These are phyloP conservation scores for Osmozyma mogii DNA, from an alignment of 805 yeast genomes.

Conservation along the genomic window DNA sequence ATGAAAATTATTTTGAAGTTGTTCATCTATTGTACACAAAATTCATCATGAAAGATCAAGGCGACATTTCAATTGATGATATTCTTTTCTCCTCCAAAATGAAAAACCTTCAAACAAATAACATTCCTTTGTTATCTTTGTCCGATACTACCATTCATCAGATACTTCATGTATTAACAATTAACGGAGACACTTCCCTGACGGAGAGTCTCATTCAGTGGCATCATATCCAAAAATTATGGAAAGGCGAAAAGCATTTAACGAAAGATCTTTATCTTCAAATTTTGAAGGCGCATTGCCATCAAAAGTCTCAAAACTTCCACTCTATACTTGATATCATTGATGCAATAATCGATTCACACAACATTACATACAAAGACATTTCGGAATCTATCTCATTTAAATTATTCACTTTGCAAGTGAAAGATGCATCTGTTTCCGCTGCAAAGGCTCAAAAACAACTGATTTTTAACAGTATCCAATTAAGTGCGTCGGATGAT, in stretches of 20 bases:
- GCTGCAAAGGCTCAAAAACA: too few relatives aligned
- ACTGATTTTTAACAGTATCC: conserved; percentile 7
- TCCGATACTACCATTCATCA: conserved; percentile 17
- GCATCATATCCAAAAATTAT: conserved; percentile 24
- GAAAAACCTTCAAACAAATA: conserved; percentile 1
- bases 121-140: conserved; percentile 12
- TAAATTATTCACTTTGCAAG: conserved; percentile 5
- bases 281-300: conserved; percentile 30
- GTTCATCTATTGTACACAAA: conserved; percentile 21
- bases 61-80: conserved; percentile 17
- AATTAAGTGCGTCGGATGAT: conserved; percentile 8
- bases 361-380: conserved; percentile 17
- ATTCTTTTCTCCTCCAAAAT: conserved; percentile 11
- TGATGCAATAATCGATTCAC: conserved; percentile 7
- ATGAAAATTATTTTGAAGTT: conserved; percentile 18
- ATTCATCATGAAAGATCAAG: conserved; percentile 22
- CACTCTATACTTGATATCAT: conserved; percentile 25
- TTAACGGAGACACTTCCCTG: conserved; percentile 31
- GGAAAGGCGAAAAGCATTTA: conserved; percentile 26
- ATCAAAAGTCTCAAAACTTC: conserved; percentile 5
- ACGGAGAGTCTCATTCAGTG: conserved; percentile 28
- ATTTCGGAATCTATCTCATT: conserved; percentile 22
- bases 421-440: too few relatives aligned
- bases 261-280: conserved; percentile 25
- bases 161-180: conserved; percentile 24